Evolutionary conservation across 2,329 filamentous ascomycete species (phyloP).

Genomic region (Ceratocystis destructans): DNA sequence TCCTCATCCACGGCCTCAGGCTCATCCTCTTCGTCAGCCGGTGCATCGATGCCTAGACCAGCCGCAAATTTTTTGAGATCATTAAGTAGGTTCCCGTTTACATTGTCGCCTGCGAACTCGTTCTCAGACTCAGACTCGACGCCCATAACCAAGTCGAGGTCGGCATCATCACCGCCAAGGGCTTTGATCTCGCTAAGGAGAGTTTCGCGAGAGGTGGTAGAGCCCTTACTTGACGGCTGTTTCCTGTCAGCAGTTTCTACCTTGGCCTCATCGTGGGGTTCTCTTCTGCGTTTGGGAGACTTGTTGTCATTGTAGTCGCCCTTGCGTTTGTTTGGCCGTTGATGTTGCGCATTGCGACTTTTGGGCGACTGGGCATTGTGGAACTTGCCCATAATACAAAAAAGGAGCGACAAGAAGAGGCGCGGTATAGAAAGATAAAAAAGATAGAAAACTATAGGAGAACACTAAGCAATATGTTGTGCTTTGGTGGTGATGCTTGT

Average conservation of each 20-base stretch:
- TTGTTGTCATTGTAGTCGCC: slow-evolving; percentile 17
- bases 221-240: slow-evolving; percentile 12
- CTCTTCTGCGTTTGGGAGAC: slow-evolving; percentile 12
- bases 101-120: slow-evolving; percentile 24
- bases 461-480: neutral
- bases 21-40: slow-evolving; percentile 9
- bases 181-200: slow-evolving; percentile 51
- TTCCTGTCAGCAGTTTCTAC: slow-evolving; percentile 1
- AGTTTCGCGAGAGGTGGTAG: slow-evolving; percentile 22
- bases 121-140: slow-evolving; percentile 32
- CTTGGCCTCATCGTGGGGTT: neutral
- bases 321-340: slow-evolving; percentile 19
- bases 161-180: slow-evolving; percentile 51
- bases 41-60: slow-evolving; percentile 16
- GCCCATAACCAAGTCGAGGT: slow-evolving; percentile 46
- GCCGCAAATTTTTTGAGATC: slow-evolving; percentile 17
- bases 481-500: neutral
- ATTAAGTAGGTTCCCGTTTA: slow-evolving; percentile 4
- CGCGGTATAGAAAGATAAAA: neutral
- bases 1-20: neutral
- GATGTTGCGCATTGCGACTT: slow-evolving; percentile 19
- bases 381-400: slow-evolving; percentile 17
- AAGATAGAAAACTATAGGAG: neutral
- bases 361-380: slow-evolving; percentile 20
- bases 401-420: neutral